Percentiles rank a stretch among this genome's conserved stretches.
phyloP scores from a whole-genome alignment of 805 yeast species.

The Saturnispora bothae region DNA sequence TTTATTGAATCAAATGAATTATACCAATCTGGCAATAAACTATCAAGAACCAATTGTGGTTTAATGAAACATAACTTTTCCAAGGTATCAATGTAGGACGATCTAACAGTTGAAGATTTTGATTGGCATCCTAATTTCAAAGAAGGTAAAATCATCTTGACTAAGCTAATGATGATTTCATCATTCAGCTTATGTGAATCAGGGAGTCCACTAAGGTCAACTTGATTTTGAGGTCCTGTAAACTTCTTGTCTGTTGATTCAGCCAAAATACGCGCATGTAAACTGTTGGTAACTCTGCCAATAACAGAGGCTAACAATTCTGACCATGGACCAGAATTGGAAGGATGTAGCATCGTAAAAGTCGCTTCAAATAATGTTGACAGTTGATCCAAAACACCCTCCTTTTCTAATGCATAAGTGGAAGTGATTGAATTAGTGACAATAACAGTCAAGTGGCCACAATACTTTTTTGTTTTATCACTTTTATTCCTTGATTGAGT shows the following conservation, averaged over 20 bases:
- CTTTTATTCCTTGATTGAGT: slow-evolving; percentile 19
- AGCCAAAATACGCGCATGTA: slow-evolving; percentile 44
- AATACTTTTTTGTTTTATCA: slow-evolving; percentile 19
- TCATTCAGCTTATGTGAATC: slow-evolving; percentile 17
- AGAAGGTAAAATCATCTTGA: slow-evolving; percentile 40
- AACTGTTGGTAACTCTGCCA: slow-evolving; percentile 46
- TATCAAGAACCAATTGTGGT: slow-evolving; percentile 44
- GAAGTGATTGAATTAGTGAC: slow-evolving; percentile 58
- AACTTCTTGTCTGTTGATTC: slow-evolving; percentile 34
- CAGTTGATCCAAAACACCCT: slow-evolving; percentile 43
- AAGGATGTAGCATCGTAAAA: slow-evolving; percentile 82
- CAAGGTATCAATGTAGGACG: slow-evolving; percentile 48
- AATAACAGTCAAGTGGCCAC: slow-evolving; percentile 26
- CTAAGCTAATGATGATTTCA: slow-evolving; percentile 15
- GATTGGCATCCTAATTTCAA: slow-evolving; percentile 69
- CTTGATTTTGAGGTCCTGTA: slow-evolving; percentile 10
- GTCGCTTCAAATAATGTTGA: slow-evolving; percentile 53
- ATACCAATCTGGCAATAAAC: slow-evolving; percentile 61
- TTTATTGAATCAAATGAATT: slow-evolving; percentile 55
- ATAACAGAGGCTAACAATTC: slow-evolving; percentile 53
- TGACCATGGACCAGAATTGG: slow-evolving; percentile 89
- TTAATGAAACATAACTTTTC: slow-evolving; percentile 54
- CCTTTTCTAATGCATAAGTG: slow-evolving; percentile 27
- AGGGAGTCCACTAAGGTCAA: slow-evolving; percentile 14
- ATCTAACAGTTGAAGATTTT: slow-evolving; percentile 46